Conservation (phyloP, 1,139 yeast genomes). For the Saccharomycopsis phalli region DNA sequence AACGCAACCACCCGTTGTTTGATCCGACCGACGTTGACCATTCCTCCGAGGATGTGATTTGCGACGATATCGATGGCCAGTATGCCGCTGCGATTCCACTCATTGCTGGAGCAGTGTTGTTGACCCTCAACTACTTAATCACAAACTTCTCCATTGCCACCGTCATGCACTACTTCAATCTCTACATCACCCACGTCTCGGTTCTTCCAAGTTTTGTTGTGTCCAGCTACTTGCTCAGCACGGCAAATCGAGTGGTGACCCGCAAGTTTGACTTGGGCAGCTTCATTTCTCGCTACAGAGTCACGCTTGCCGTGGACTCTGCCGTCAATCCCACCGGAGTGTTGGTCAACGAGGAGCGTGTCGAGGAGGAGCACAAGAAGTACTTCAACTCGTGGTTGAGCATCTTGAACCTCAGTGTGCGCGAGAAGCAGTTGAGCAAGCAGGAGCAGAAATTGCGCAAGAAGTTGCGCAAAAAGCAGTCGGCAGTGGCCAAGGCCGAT, state of each 20-base stretch:
- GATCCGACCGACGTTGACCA: conserved; percentile 41
- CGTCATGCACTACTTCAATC: conserved; percentile 28
- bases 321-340: conserved; percentile 27
- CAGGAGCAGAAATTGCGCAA: neutral
- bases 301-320: conserved; percentile 29
- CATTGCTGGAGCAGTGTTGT: conserved; percentile 31
- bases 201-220: conserved; percentile 26
- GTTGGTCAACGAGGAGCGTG: conserved; percentile 24
- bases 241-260: conserved; percentile 24
- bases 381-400: conserved; percentile 22
- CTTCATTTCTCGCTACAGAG: conserved; percentile 25
- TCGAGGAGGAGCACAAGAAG: conserved; percentile 23
- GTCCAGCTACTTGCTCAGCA: conserved; percentile 24
- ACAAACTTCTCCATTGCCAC: conserved; percentile 24
- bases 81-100: conserved; percentile 36
- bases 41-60: conserved; percentile 2
- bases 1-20: conserved; percentile 31
- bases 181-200: conserved; percentile 29
- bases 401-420: conserved; percentile 7
- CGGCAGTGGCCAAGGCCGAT: conserved; percentile 3
- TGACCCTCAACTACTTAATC: conserved; percentile 25
- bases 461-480: neutral
- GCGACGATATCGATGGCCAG: conserved; percentile 24
- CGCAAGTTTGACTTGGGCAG: conserved; percentile 22
- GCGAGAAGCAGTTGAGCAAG: neutral